These are phyloP conservation scores for Tylopilus sp. DNA, from an alignment of 768 basidiomycete species.

Conservation along the genomic window DNA sequence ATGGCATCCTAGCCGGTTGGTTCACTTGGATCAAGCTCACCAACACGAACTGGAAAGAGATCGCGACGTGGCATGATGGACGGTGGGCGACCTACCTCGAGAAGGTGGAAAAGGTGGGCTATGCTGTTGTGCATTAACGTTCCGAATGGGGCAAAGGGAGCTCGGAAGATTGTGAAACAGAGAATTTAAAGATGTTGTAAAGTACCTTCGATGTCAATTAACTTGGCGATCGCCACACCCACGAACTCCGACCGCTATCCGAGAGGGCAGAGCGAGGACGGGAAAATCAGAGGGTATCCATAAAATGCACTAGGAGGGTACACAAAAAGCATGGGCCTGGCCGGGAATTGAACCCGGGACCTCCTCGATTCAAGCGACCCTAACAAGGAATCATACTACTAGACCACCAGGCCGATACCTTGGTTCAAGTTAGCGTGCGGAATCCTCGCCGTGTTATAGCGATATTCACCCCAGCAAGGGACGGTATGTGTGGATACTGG, in stretches of 20 bases:
- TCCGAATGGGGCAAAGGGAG: neutral
- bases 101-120: slow-evolving; percentile 29
- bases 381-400: slow-evolving; percentile 68
- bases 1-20: slow-evolving; percentile 32
- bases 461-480: too few species aligned
- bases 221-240: neutral
- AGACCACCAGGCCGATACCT: slow-evolving; percentile 50
- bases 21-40: slow-evolving; percentile 35
- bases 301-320: too few species aligned
- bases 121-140: slow-evolving; percentile 20
- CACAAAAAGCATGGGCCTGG: slow-evolving; percentile 37
- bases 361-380: slow-evolving; percentile 47
- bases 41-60: slow-evolving; percentile 32
- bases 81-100: slow-evolving; percentile 35
- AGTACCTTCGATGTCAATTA: neutral
- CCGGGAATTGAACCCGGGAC: slow-evolving; percentile 61
- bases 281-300: neutral
- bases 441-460: too few species aligned
- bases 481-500: neutral
- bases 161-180: neutral
- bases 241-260: slow-evolving; percentile 4
- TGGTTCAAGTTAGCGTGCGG: rapidly evolving
- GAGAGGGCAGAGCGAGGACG: neutral
- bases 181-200: neutral
- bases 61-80: slow-evolving; percentile 37